phyloP scores from a whole-genome alignment of 441 rosid species.

The Breynia disticha region DNA sequence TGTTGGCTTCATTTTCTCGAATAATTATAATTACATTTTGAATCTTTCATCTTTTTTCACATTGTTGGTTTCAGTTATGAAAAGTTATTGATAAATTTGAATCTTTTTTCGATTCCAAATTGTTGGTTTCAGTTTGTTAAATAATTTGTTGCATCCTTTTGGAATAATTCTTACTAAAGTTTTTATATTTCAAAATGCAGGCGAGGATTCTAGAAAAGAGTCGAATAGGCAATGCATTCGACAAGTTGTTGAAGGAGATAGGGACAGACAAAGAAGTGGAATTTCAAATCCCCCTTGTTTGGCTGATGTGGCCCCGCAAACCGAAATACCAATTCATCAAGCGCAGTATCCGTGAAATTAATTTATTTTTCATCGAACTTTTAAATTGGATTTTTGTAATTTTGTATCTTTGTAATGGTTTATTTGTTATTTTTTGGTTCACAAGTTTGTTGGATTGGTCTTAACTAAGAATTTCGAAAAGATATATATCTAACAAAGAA shows the following conservation, averaged over 20 bases:
- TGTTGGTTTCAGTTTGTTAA: too few relatives aligned
- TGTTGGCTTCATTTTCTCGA: too few relatives aligned
- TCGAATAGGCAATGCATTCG: slow-evolving; percentile 44
- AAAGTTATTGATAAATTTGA: too few relatives aligned
- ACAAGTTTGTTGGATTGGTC: slow-evolving; percentile 15
- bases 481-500: slow-evolving; percentile 85
- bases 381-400: neutral
- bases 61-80: too few relatives aligned
- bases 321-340: slow-evolving; percentile 52
- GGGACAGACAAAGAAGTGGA: slow-evolving; percentile 57
- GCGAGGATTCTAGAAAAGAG: slow-evolving; percentile 36
- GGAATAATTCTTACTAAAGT: neutral
- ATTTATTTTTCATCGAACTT: neutral
- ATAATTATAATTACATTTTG: too few relatives aligned
- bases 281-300: slow-evolving; percentile 86
- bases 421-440: neutral
- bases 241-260: slow-evolving; percentile 47
- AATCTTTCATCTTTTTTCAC: too few relatives aligned
- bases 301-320: slow-evolving; percentile 63
- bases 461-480: slow-evolving; percentile 33
- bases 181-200: too few relatives aligned
- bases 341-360: slow-evolving; percentile 59
- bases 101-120: too few relatives aligned
- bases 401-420: neutral
- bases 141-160: neutral